Evolutionary conservation across 192 early-diverging fungal species (phyloP), one percentile per base, ranked within the genome.

Genomic region (Lobosporangium transversale): DNA sequence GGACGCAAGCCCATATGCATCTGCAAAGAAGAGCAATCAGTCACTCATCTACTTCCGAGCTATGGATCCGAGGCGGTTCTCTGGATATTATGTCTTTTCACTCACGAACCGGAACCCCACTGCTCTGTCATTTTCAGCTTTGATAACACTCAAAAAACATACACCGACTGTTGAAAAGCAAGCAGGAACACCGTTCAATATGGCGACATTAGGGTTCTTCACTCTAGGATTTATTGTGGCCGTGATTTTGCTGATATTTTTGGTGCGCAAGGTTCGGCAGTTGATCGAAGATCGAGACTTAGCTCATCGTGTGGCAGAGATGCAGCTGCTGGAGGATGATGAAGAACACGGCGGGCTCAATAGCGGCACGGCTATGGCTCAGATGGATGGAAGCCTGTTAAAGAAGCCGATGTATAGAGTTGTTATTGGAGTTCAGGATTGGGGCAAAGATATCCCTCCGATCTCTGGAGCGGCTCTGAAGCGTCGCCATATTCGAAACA

Each of bases 21-120:
- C 73, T 20, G 73, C 56, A 8, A 43, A 37, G 8, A 17, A 14
- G 42, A 7, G 24, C 17, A 56, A 42, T n/a, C 40, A 30, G 5
- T 60, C 68, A 3, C 53, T 66, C 21, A 36, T 71, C 20, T 62
- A 58, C 23, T 79, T 79, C 30, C 42, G 31, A 17, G 68, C 68
- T n/a, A 17, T 14, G 4, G 78, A 79, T 42, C 63, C 78, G 6
- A 33, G 78, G 5, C 78, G 78, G 24, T 79, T 79, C 30, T 62
- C 63, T 29, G 78, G 78, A 14, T 66, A 79, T 29, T 61, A 79
- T 62, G 67, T 79, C 23, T 79, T 71, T 58, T 71, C 68, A 21
- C 31, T 79, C 23, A 66, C 58, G 14, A 79, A 79, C 63, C 12
- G 30, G 9, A 60, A 70, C 57, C 53, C 61, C 0, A 51, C 66